Base-by-base conservation (phyloP, 2,329 filamentous ascomycete species). In the Drechslerella coelobrocha region DNA sequence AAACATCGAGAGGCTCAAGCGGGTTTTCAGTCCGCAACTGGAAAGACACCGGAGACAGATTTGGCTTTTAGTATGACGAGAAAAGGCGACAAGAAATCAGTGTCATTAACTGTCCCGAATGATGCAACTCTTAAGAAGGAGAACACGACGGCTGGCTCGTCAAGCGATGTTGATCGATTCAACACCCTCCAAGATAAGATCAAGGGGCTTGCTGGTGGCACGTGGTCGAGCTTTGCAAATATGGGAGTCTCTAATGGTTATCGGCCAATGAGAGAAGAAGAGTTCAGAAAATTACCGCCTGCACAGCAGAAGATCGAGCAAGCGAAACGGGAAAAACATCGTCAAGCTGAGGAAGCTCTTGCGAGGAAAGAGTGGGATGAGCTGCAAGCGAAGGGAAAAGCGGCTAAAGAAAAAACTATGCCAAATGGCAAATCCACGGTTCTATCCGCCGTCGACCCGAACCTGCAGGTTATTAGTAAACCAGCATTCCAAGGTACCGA, bases 401-500 rank as follows among this genome's bases (percentile, higher is more conserved):
- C 39, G n/a, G 29, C 52, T 21, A 56, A 50, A 6, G 37, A 61
- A 17, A 37, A 47, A 23, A 19, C 29, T 26, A 29, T 24, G 14
- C 55, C 54, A 43, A 52, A 57, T 12, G 61, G 60, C 24, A 61
- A 61, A 39, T 52, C 12, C 19, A 24, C 26, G 2, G 41, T 24
- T 5, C 31, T 27, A 26, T 1, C 61, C 24, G 39, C 48, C 31
- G 54, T 45, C 27, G 66, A 71, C 52, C 55, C 53, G 19, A 63
- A 43, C n/a, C 27, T 71, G 53, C 59, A 59, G 53, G 66, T 71
- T 23, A 71, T 52, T 39, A 71, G 66, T 62, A 73, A 74, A 54
- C 55, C 53, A 52, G 51, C 62, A 23, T 73, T 73, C 52, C 61
- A 61, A 50, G 68, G 52, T 26, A 51, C 31, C 12, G 43, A 21